Percentiles rank a stretch among this genome's conserved stretches.
Conservation (phyloP, 2,329 filamentous ascomycete species). For the Alternaria arborescens region DNA sequence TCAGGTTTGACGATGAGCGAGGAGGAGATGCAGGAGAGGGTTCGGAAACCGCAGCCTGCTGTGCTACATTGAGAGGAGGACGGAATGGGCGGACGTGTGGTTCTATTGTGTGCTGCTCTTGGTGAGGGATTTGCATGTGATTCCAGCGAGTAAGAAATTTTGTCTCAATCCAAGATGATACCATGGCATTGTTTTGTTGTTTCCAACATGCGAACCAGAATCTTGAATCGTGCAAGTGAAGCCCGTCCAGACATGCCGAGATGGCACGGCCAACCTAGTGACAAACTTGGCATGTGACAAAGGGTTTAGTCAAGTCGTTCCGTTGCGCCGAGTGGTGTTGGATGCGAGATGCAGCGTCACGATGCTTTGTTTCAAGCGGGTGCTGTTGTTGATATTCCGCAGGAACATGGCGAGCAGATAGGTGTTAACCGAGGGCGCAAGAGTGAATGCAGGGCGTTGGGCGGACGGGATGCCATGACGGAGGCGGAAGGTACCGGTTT, state of each 20-base stretch:
- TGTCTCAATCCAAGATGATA: not conserved
- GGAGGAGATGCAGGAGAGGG: not conserved
- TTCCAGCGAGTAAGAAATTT: not conserved
- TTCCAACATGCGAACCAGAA: no score
- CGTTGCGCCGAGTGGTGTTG: no score
- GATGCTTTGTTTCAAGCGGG: no score
- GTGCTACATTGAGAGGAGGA: not conserved
- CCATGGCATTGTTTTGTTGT: no score
- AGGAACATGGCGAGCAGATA: not conserved
- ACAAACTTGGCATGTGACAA: no score
- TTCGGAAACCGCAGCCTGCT: not conserved
- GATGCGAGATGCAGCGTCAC: no score
- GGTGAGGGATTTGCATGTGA: not conserved
- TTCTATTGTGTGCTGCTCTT: not conserved
- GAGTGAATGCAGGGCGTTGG: not conserved
- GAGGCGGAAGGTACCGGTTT: constrained; percentile 14
- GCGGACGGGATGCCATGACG: no score
- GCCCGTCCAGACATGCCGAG: no score
- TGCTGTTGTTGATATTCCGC: fast-evolving
- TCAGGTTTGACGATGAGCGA: not conserved
- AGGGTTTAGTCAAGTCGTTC: no score
- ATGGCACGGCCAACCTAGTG: no score
- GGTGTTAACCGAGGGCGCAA: not conserved
- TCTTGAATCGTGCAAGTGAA: no score
- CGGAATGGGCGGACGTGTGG: not conserved